phyloP scores from a whole-genome alignment of 164 flowering plant species.

The Vitis amurensis region DNA sequence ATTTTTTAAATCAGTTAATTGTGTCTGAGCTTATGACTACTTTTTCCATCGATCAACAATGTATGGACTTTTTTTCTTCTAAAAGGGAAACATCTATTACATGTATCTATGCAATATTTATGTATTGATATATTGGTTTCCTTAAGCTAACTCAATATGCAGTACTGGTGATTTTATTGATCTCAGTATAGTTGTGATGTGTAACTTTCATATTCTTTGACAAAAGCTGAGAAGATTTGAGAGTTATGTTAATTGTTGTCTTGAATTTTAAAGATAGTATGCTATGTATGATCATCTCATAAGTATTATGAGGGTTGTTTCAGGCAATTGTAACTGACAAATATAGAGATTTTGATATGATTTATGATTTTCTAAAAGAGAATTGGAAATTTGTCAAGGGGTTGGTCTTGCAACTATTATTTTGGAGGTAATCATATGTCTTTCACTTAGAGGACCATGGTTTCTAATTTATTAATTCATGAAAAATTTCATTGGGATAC shows the following conservation, averaged over 20 bases:
- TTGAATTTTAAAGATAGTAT: not conserved
- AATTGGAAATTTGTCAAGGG: constrained; percentile 37
- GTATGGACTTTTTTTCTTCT: no score
- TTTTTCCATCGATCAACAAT: no score
- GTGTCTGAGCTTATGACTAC: no score
- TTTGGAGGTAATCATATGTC: no score
- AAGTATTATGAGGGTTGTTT: constrained; percentile 4
- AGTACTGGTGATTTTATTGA: constrained; percentile 51
- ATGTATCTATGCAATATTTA: no score
- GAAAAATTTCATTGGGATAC: no score
- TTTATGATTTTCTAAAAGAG: constrained; percentile 54
- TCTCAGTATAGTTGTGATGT: constrained; percentile 53
- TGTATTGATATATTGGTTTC: constrained; percentile 17
- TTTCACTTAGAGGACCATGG: no score
- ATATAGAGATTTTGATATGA: constrained; percentile 63
- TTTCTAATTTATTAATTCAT: no score
- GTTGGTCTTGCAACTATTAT: no score
- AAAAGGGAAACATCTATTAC: no score
- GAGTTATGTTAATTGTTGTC: constrained; percentile 14
- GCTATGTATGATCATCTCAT: constrained; percentile 1
- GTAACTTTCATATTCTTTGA: constrained; percentile 77
- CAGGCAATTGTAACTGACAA: constrained; percentile 62
- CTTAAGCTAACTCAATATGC: constrained; percentile 55
- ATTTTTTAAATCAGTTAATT: no score
- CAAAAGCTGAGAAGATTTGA: constrained; percentile 65